Evolutionary conservation across 1,284 basidiomycete genomes (phyloP).

Genomic region (Naganishia albida): DNA sequence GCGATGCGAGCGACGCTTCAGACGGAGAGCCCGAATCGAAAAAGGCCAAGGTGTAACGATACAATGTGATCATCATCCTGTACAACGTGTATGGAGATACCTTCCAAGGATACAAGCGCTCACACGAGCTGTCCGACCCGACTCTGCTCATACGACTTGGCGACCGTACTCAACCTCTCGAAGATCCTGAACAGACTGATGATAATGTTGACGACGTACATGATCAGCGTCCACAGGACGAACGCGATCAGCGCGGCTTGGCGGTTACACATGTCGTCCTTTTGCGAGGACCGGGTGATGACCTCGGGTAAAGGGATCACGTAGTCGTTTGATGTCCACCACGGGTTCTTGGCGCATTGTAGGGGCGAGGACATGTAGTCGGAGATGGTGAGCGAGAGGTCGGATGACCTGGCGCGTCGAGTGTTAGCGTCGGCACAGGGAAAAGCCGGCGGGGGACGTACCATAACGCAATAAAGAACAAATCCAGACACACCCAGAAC

Average conservation of each 20-base stretch:
- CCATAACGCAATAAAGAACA: conserved; percentile 58
- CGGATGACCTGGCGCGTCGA: conserved; percentile 52
- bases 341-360: conserved; percentile 51
- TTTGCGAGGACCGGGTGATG: conserved; percentile 55
- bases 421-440: conserved; percentile 9
- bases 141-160: conserved; percentile 30
- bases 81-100: conserved; percentile 1
- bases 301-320: conserved; percentile 59
- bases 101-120: not conserved
- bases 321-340: conserved; percentile 41
- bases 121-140: conserved; percentile 17
- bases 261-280: conserved; percentile 48
- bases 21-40: not conserved
- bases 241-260: conserved; percentile 54
- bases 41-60: conserved; percentile 11
- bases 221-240: conserved; percentile 45
- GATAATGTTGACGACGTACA: conserved; percentile 55
- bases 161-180: conserved; percentile 50
- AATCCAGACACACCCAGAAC: conserved; percentile 55
- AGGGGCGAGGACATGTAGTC: conserved; percentile 61
- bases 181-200: conserved; percentile 57
- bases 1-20: not conserved
- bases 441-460: conserved; percentile 33
- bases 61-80: conserved; percentile 2
- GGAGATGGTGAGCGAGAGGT: conserved; percentile 57